These are phyloP conservation scores for Parasitella parasitica DNA, from an alignment of 371 early-diverging fungal species.

Conservation along the genomic window DNA sequence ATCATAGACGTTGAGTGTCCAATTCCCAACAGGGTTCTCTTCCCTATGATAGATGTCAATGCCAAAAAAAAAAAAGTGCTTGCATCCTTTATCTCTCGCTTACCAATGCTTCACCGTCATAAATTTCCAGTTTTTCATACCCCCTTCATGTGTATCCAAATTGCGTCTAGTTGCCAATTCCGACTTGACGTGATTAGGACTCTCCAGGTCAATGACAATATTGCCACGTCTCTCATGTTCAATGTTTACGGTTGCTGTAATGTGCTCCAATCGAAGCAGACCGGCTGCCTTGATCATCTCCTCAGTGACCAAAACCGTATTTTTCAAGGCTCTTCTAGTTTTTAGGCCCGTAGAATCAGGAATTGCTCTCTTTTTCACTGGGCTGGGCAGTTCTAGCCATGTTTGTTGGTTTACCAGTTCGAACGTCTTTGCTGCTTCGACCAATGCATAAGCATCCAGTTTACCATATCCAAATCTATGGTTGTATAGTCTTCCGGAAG, in stretches of 20 bases:
- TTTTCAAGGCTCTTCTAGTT: constrained; percentile 36
- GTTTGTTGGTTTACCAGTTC: constrained; percentile 69
- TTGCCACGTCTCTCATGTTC: constrained; percentile 82
- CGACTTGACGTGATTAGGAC: constrained; percentile 70
- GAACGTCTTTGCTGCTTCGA: constrained; percentile 76
- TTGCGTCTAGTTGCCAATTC: constrained; percentile 68
- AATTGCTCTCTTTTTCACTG: constrained; percentile 51
- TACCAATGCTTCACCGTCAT: constrained; percentile 97
- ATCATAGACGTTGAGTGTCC: constrained; percentile 77
- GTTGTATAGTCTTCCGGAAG: constrained; percentile 70
- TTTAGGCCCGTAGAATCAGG: constrained; percentile 50
- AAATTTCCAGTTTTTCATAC: constrained; percentile 92
- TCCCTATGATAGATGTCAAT: constrained; percentile 58
- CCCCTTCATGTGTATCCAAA: constrained; percentile 65
- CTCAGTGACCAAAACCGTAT: constrained; percentile 45
- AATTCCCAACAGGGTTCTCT: constrained; percentile 79
- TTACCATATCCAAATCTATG: constrained; percentile 94
- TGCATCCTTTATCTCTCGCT: background rate
- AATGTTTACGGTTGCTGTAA: constrained; percentile 84
- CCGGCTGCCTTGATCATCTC: constrained; percentile 52
- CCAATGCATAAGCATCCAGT: constrained; percentile 78
- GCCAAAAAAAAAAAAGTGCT: background rate
- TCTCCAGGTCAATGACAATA: constrained; percentile 71
- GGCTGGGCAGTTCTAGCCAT: constrained; percentile 40
- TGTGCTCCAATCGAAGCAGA: constrained; percentile 76